Conservation (phyloP, 1,284 basidiomycete species). For the Coriolopsis trogii region DNA sequence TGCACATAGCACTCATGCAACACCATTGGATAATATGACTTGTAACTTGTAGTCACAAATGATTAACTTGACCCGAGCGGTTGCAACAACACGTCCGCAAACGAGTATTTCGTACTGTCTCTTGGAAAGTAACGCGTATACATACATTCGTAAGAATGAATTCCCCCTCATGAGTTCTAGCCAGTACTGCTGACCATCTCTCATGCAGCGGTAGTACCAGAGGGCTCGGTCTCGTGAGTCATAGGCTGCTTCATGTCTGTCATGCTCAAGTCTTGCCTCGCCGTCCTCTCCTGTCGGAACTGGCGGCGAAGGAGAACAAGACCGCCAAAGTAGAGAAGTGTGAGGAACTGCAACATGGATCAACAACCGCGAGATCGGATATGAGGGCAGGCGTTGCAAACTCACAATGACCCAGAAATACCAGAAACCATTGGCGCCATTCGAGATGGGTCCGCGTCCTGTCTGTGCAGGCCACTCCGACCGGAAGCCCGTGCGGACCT, state of each 20-base stretch:
- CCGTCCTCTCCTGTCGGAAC: constrained; percentile 25
- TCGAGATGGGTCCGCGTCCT: constrained; percentile 40
- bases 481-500: constrained; percentile 52
- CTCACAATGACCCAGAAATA: constrained; percentile 56
- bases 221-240: constrained; percentile 4
- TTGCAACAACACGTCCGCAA: too few relatives aligned
- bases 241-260: constrained; percentile 4
- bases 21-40: too few relatives aligned
- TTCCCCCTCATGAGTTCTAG: too few relatives aligned
- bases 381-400: constrained; percentile 12
- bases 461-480: constrained; percentile 50
- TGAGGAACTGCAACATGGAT: constrained; percentile 1
- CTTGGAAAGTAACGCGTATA: too few relatives aligned
- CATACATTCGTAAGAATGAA: too few relatives aligned
- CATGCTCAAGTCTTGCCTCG: not conserved
- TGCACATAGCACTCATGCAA: too few relatives aligned
- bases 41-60: too few relatives aligned
- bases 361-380: not conserved
- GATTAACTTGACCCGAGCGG: too few relatives aligned
- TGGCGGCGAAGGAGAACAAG: constrained; percentile 26
- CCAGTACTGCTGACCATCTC: too few relatives aligned
- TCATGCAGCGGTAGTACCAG: not conserved
- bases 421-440: constrained; percentile 47
- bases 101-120: too few relatives aligned
- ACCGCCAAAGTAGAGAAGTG: constrained; percentile 43